Conservation (phyloP, 2,329 filamentous ascomycete genomes). For the Nannizzia gypsea region DNA sequence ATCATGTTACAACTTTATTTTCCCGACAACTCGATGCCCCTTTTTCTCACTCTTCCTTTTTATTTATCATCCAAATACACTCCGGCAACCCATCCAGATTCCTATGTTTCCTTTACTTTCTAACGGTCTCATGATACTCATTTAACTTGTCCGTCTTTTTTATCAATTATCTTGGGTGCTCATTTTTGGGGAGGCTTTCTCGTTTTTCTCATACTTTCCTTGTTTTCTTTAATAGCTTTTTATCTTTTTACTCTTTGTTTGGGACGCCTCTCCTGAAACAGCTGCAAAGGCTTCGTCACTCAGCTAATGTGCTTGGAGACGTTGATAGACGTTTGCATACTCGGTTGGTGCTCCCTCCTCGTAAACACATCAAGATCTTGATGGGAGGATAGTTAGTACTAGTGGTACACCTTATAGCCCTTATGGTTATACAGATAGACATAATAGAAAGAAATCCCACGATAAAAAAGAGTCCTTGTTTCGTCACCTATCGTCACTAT, state of each 20-base stretch:
- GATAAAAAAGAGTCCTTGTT: too few relatives aligned
- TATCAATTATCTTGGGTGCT: background rate
- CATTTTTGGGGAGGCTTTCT: background rate
- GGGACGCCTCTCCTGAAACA: background rate
- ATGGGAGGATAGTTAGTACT: slow-evolving; percentile 2
- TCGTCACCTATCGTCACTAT: too few relatives aligned
- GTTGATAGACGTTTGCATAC: background rate
- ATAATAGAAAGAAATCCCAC: slow-evolving; percentile 2
- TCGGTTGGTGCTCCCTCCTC: background rate
- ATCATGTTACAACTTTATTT: background rate
- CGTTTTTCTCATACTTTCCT: background rate
- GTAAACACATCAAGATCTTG: background rate
- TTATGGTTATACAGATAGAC: background rate
- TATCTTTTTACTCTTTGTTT: background rate
- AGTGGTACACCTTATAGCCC: background rate
- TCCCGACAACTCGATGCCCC: background rate
- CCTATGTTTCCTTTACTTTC: background rate
- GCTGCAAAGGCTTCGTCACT: background rate
- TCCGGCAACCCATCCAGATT: background rate
- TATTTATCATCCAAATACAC: background rate
- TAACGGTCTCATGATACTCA: slow-evolving; percentile 2
- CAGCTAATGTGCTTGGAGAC: background rate
- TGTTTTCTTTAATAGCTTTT: background rate
- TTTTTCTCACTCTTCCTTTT: background rate
- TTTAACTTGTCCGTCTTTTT: background rate